These are phyloP conservation scores for Venustampulla echinocandica DNA, from an alignment of 495 filamentous ascomycete species.

Conservation along the genomic window DNA sequence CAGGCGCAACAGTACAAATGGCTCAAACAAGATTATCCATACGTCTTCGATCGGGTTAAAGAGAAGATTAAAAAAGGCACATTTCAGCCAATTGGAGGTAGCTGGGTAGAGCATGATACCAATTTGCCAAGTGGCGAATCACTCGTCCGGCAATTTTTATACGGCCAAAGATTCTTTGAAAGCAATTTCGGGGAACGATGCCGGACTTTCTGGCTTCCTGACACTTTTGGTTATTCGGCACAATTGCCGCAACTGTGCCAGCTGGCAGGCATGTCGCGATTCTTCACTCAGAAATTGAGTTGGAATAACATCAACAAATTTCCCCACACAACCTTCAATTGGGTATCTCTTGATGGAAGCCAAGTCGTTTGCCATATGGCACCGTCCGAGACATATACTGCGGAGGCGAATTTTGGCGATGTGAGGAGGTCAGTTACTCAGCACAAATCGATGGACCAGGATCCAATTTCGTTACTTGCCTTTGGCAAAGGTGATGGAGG, in stretches of 20 bases:
- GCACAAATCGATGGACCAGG: conserved; percentile 91
- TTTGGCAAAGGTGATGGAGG: conserved; percentile 97
- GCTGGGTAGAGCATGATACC: conserved; percentile 98
- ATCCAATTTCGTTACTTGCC: conserved; percentile 76
- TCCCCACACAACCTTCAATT: conserved; percentile 96
- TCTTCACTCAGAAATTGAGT: conserved; percentile 92
- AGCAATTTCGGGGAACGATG: conserved; percentile 84
- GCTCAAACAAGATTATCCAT: conserved; percentile 83
- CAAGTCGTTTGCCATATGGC: conserved; percentile 98
- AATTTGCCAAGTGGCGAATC: conserved; percentile 96
- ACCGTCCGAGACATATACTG: conserved; percentile 89
- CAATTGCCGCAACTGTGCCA: conserved; percentile 91
- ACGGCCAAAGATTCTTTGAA: conserved; percentile 90
- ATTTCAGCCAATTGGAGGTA: conserved; percentile 92
- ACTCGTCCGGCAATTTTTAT: conserved; percentile 88
- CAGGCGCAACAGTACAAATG: conserved; percentile 98
- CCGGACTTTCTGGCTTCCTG: conserved; percentile 92
- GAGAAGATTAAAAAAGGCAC: conserved; percentile 78
- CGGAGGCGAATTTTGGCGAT: conserved; percentile 90
- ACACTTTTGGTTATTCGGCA: conserved; percentile 94
- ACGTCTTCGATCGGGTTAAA: conserved; percentile 78
- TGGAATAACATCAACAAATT: conserved; percentile 99
- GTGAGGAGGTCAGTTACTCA: conserved; percentile 83
- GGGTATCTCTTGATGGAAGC: conserved; percentile 89
- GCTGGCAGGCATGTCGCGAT: conserved; percentile 85